These are phyloP conservation scores for Aureobasidium sp. DNA, from an alignment of 2,329 filamentous ascomycete species.

Conservation along the genomic window DNA sequence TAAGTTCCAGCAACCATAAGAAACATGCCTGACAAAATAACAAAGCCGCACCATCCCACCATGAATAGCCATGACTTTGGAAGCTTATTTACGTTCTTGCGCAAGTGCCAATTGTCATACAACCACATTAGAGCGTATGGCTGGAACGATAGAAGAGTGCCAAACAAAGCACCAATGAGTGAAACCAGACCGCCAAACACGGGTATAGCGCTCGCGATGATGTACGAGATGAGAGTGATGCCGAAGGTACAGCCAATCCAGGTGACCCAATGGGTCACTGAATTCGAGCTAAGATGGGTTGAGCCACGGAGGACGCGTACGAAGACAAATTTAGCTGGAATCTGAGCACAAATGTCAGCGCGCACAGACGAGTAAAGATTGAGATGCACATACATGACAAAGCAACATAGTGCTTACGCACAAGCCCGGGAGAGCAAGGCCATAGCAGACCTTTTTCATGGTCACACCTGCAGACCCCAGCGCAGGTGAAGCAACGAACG, in stretches of 20 bases:
- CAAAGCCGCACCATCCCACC: conserved; percentile 24
- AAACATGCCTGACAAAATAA: conserved; percentile 33
- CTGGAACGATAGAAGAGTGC: conserved; percentile 22
- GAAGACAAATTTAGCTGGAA: conserved; percentile 25
- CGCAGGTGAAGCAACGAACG: conserved; percentile 41
- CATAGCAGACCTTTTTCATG: conserved; percentile 42
- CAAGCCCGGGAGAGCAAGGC: conserved; percentile 25
- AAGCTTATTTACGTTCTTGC: conserved; percentile 14
- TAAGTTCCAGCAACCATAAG: conserved; percentile 42
- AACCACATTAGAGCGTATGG: conserved; percentile 39
- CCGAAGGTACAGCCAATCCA: conserved; percentile 19
- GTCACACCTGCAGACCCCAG: conserved; percentile 39
- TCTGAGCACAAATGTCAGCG: too few species aligned
- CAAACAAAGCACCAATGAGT: conserved; percentile 24
- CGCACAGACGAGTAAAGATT: too few species aligned
- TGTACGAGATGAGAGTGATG: conserved; percentile 20
- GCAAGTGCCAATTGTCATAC: conserved; percentile 34
- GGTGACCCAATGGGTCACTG: conserved; percentile 17
- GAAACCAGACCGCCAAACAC: conserved; percentile 23
- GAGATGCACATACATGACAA: conserved; percentile 11
- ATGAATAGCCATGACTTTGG: conserved; percentile 18
- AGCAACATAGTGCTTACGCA: conserved; percentile 20
- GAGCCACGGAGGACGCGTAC: conserved; percentile 24
- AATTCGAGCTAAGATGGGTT: conserved; percentile 20
- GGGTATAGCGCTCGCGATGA: conserved; percentile 24